Conservation (phyloP, 805 yeast genomes). For the Pichia californica region DNA sequence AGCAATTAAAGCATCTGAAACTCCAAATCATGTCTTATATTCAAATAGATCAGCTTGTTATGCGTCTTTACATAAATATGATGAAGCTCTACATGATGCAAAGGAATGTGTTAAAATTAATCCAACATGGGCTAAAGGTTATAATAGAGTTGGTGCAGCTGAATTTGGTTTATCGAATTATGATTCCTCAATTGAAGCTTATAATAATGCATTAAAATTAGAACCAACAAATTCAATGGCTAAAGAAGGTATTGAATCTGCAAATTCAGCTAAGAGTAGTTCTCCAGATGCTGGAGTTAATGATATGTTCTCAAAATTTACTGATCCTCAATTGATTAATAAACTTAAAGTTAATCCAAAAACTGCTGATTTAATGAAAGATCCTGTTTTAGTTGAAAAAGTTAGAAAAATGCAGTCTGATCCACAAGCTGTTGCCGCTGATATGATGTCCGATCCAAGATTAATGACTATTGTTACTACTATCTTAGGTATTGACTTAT, state of each 20-base stretch:
- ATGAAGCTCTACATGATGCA: constrained; percentile 78
- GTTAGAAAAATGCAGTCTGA: constrained; percentile 53
- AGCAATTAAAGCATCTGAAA: constrained; percentile 77
- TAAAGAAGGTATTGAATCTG: constrained; percentile 67
- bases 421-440: constrained; percentile 68
- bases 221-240: constrained; percentile 86
- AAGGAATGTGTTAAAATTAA: constrained; percentile 74
- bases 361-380: constrained; percentile 80
- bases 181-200: constrained; percentile 66
- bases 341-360: constrained; percentile 79
- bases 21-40: constrained; percentile 86
- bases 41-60: constrained; percentile 93
- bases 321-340: constrained; percentile 68
- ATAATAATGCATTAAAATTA: constrained; percentile 71
- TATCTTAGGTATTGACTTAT: constrained; percentile 71
- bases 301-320: constrained; percentile 48
- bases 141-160: constrained; percentile 91
- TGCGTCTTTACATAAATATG: constrained; percentile 71
- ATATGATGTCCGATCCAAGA: constrained; percentile 74
- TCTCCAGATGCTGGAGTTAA: constrained; percentile 49
- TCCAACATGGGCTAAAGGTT: constrained; percentile 92
- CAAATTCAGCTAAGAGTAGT: constrained; percentile 47
- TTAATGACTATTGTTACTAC: constrained; percentile 85
- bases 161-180: constrained; percentile 77
- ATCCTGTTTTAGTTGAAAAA: constrained; percentile 74